phyloP scores from a whole-genome alignment of 345 rosid species.

The Microthlaspi erraticum region DNA sequence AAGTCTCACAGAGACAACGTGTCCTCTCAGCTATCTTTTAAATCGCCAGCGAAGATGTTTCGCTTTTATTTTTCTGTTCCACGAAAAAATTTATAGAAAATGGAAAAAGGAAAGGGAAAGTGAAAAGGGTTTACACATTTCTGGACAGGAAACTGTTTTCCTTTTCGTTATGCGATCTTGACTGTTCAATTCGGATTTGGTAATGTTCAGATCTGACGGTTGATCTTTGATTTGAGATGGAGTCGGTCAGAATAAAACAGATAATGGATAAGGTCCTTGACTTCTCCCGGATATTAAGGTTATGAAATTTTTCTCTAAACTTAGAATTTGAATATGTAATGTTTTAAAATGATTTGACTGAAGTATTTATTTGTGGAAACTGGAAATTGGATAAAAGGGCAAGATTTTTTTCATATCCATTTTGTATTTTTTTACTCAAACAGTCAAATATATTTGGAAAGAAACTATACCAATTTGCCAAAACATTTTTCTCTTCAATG shows the following conservation, averaged over 20 bases:
- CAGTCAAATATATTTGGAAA: too few relatives aligned
- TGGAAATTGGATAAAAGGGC: too few relatives aligned
- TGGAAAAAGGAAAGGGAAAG: neutral
- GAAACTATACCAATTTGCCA: too few relatives aligned
- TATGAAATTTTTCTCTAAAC: neutral
- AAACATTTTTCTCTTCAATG: too few relatives aligned
- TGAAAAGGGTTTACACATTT: constrained; percentile 17
- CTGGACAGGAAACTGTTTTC: constrained; percentile 38
- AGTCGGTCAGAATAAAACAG: constrained; percentile 22
- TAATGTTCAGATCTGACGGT: constrained; percentile 33
- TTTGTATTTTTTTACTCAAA: too few relatives aligned
- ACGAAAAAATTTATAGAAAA: constrained; percentile 20
- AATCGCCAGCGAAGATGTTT: constrained; percentile 29
- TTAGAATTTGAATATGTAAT: constrained; percentile 1
- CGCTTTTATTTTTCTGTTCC: constrained; percentile 3
- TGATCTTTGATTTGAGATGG: neutral
- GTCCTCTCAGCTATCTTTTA: constrained; percentile 33
- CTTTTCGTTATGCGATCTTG: constrained; percentile 1
- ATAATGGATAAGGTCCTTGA: constrained; percentile 40
- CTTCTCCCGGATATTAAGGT: constrained; percentile 9
- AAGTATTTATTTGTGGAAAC: too few relatives aligned
- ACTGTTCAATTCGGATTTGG: constrained; percentile 44
- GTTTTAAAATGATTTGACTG: neutral
- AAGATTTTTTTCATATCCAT: too few relatives aligned
- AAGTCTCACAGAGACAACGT: constrained; percentile 34